A percentile compares a stretch with the other conserved stretches of the same genome.
Evolutionary conservation across 495 filamentous ascomycete species (phyloP).

Genomic region (Neurospora pannonica): DNA sequence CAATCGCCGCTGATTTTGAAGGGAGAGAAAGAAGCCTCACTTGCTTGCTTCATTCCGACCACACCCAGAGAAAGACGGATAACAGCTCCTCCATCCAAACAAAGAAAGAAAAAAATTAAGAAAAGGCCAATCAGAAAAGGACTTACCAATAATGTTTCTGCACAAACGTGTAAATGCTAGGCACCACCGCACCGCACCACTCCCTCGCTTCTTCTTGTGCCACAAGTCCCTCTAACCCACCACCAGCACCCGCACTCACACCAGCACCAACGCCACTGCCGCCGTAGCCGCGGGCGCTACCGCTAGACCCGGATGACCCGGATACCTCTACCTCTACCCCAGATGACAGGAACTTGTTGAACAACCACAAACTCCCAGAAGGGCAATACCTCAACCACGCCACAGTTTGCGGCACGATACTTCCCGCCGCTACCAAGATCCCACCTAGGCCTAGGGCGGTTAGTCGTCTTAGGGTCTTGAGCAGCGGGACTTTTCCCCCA

Average conservation of each 20-base stretch:
- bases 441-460: constrained; percentile 54
- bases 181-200: constrained; percentile 65
- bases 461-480: constrained; percentile 36
- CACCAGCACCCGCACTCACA: neutral
- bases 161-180: constrained; percentile 87
- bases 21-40: neutral
- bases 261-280: neutral
- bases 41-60: neutral
- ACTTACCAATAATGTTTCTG: constrained; percentile 82
- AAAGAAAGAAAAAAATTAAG: neutral
- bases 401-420: constrained; percentile 59
- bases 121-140: neutral
- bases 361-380: neutral
- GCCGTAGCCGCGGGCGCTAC: neutral
- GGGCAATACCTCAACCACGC: constrained; percentile 69
- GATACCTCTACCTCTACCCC: neutral
- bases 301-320: constrained; percentile 7
- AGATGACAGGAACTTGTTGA: neutral
- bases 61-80: neutral
- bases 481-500: constrained; percentile 2
- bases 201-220: constrained; percentile 32
- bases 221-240: neutral
- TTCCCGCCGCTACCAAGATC: constrained; percentile 52
- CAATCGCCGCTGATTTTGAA: neutral
- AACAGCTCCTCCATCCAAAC: neutral